Conservation (phyloP, 192 early-diverging fungal genomes). For the Coemansia sp. region DNA sequence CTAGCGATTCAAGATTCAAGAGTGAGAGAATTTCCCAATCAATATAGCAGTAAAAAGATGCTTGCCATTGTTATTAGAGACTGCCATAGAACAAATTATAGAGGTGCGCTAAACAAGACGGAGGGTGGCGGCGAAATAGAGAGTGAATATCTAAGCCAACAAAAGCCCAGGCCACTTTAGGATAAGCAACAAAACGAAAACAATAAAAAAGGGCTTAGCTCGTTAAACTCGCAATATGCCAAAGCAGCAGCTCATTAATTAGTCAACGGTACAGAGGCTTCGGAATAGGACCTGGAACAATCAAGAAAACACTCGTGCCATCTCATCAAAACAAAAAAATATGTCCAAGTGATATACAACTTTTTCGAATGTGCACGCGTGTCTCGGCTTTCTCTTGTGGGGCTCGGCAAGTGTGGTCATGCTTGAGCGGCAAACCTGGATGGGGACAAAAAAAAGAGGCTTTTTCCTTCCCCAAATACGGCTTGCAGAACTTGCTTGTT, state of each 20-base stretch:
- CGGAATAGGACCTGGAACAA: background rate
- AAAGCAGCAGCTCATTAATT: slow-evolving; percentile 1
- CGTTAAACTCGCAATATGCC: background rate
- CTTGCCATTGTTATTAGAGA: background rate
- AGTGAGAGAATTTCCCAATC: no score
- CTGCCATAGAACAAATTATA: background rate
- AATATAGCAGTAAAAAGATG: no score
- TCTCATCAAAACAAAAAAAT: background rate
- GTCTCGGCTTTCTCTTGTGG: background rate
- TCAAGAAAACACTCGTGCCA: background rate
- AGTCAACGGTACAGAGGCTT: background rate
- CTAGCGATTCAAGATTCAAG: background rate
- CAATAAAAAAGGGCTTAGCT: background rate
- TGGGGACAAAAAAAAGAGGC: background rate
- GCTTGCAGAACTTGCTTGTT: background rate
- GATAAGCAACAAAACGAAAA: background rate
- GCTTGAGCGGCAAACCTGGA: background rate
- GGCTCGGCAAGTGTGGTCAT: background rate
- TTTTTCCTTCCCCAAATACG: background rate
- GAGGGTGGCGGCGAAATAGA: background rate
- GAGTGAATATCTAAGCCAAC: background rate
- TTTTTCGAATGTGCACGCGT: background rate
- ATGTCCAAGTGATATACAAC: background rate
- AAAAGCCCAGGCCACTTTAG: background rate
- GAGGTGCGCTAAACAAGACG: background rate